These are phyloP conservation scores for Starmerella sp. DNA, from an alignment of 805 yeast species.

Conservation along the genomic window DNA sequence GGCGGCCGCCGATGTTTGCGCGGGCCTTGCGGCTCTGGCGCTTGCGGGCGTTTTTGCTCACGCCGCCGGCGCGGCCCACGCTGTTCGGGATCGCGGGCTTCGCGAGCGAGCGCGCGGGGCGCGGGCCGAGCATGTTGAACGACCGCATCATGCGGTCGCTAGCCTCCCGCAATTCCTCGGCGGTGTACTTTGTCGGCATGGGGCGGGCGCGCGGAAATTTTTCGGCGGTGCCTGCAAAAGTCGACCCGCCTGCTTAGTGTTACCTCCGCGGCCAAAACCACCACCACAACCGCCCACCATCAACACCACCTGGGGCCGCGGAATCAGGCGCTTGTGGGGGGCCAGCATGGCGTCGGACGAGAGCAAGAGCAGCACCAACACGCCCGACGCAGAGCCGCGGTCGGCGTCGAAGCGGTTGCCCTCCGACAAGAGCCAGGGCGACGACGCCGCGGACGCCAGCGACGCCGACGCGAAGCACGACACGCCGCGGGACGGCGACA, in stretches of 20 bases:
- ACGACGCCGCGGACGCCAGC: not conserved
- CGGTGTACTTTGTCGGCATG: slow-evolving; percentile 17
- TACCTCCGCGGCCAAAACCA: not conserved
- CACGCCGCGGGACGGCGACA: not conserved
- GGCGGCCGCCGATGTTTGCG: slow-evolving; percentile 21
- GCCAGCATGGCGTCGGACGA: not conserved
- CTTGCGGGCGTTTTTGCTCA: slow-evolving; percentile 21
- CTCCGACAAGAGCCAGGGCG: not conserved
- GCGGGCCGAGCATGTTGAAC: slow-evolving; percentile 17
- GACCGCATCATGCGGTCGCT: slow-evolving; percentile 24
- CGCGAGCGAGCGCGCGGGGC: slow-evolving; percentile 10
- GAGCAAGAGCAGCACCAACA: not conserved
- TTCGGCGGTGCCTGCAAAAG: not conserved
- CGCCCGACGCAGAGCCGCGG: not conserved
- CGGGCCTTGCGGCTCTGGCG: slow-evolving; percentile 20
- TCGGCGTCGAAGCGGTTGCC: not conserved
- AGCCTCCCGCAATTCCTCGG: slow-evolving; percentile 22
- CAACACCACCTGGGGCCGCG: too few relatives aligned
- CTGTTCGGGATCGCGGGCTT: slow-evolving; percentile 21
- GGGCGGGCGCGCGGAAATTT: not conserved
- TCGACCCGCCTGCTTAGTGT: not conserved
- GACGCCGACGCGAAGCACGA: not conserved
- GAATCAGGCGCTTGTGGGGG: too few relatives aligned
- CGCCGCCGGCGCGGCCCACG: slow-evolving; percentile 13
- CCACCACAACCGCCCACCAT: too few relatives aligned